Evolutionary conservation across 176 grass and related monocot genomes (phyloP).

Genomic region (Elaeis guineensis): DNA sequence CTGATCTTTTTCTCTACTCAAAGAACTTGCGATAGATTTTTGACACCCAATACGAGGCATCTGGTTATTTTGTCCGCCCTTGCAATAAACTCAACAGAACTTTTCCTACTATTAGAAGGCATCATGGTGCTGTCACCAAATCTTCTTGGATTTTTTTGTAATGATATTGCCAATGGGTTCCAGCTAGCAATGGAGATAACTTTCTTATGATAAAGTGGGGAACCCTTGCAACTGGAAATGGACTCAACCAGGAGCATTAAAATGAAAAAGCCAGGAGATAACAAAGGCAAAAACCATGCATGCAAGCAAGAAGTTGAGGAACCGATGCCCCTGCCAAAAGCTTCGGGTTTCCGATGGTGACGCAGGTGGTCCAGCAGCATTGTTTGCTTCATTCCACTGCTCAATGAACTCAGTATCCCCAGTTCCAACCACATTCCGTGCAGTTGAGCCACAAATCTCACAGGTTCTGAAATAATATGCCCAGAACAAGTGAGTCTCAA

Average conservation of each 20-base stretch:
- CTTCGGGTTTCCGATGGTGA: constrained; percentile 23
- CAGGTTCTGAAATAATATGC: constrained; percentile 49
- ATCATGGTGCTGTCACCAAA: too few species aligned
- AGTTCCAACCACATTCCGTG: constrained; percentile 71
- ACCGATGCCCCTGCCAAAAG: constrained; percentile 15
- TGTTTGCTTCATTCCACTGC: constrained; percentile 66
- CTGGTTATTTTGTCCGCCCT: too few species aligned
- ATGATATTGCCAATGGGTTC: too few species aligned
- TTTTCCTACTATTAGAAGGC: too few species aligned
- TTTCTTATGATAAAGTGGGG: too few species aligned
- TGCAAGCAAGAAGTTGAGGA: constrained; percentile 13
- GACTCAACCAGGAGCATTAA: constrained; percentile 10
- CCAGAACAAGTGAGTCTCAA: background rate
- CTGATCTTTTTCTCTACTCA: too few species aligned
- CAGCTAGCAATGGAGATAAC: too few species aligned
- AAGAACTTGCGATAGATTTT: too few species aligned
- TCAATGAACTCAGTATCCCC: constrained; percentile 65
- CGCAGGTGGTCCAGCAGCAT: constrained; percentile 3
- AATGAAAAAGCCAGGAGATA: constrained; percentile 17
- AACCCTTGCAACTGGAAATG: too few species aligned
- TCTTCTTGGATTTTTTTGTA: too few species aligned
- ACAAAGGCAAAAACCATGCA: constrained; percentile 18
- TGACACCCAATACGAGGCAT: too few species aligned
- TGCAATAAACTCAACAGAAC: too few species aligned
- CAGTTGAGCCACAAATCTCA: constrained; percentile 77